These are phyloP conservation scores for Diaporthe nobilis DNA, from an alignment of 2,329 filamentous ascomycete species.

Conservation along the genomic window DNA sequence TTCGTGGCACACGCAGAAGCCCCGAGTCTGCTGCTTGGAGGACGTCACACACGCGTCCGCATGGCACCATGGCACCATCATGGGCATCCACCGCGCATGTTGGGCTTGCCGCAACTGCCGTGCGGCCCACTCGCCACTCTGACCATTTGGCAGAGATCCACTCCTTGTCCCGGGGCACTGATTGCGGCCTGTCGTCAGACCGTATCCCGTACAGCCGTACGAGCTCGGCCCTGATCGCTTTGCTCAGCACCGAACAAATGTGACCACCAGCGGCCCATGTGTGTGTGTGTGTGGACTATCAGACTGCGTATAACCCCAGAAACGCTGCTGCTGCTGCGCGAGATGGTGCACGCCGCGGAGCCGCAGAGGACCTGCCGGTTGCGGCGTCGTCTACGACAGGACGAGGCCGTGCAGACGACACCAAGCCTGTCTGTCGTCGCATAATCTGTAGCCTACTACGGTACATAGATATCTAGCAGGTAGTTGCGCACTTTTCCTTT, in stretches of 20 bases:
- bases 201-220: conserved; percentile 1
- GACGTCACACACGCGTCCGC: conserved; percentile 17
- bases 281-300: neutral
- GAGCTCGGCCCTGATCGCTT: conserved; percentile 7
- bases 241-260: conserved; percentile 15
- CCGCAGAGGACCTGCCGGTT: neutral
- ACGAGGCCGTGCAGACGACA: neutral
- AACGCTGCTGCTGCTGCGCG: neutral
- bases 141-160: conserved; percentile 18
- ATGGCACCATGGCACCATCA: conserved; percentile 25
- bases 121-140: conserved; percentile 28
- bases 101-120: conserved; percentile 37
- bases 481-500: neutral
- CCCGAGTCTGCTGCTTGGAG: conserved; percentile 24
- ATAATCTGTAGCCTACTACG: too few species aligned
- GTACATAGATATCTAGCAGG: neutral
- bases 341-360: conserved; percentile 14
- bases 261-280: neutral
- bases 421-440: neutral
- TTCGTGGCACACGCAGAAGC: neutral
- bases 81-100: conserved; percentile 7
- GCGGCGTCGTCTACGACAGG: neutral
- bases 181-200: neutral
- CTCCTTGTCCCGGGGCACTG: neutral
- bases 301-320: neutral